These are phyloP conservation scores for Linum tenue DNA, from an alignment of 345 rosid species.

Conservation along the genomic window DNA sequence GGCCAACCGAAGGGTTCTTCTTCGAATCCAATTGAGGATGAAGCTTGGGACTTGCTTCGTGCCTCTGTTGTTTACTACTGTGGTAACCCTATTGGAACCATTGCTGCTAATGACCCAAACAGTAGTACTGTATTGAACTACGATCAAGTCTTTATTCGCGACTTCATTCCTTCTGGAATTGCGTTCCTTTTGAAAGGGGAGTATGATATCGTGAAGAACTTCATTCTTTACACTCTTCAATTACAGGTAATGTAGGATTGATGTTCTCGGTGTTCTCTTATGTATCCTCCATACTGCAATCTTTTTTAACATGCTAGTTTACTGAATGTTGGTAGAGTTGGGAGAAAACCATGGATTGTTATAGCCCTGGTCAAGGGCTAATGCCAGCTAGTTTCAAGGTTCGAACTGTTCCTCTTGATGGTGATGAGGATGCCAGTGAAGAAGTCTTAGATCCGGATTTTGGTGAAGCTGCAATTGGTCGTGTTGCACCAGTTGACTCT, in stretches of 20 bases:
- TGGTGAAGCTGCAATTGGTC: constrained; percentile 96
- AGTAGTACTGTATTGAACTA: constrained; percentile 52
- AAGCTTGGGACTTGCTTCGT: constrained; percentile 78
- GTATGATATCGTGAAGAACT: constrained; percentile 74
- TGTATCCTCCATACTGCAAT: background rate
- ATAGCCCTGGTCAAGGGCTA: constrained; percentile 93
- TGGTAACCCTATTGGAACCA: constrained; percentile 74
- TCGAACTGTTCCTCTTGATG: constrained; percentile 70
- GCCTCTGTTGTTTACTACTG: constrained; percentile 70
- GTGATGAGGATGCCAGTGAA: constrained; percentile 69
- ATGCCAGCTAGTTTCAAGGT: constrained; percentile 99
- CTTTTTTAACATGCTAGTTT: background rate
- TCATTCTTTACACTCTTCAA: constrained; percentile 88
- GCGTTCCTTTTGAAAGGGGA: constrained; percentile 95
- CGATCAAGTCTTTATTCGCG: constrained; percentile 93
- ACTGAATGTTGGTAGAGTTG: constrained; percentile 48
- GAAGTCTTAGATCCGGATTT: constrained; percentile 92
- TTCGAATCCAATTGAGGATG: constrained; percentile 51
- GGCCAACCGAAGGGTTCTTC: constrained; percentile 17
- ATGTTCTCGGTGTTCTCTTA: background rate
- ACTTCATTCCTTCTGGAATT: constrained; percentile 82
- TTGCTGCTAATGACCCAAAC: constrained; percentile 87
- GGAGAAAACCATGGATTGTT: constrained; percentile 97
- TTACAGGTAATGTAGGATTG: constrained; percentile 52
- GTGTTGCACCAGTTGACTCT: constrained; percentile 96